Evolutionary conservation across 306 rosid species (phyloP), one percentile per base, ranked within the genome.

Genomic region (Trifolium repens): DNA sequence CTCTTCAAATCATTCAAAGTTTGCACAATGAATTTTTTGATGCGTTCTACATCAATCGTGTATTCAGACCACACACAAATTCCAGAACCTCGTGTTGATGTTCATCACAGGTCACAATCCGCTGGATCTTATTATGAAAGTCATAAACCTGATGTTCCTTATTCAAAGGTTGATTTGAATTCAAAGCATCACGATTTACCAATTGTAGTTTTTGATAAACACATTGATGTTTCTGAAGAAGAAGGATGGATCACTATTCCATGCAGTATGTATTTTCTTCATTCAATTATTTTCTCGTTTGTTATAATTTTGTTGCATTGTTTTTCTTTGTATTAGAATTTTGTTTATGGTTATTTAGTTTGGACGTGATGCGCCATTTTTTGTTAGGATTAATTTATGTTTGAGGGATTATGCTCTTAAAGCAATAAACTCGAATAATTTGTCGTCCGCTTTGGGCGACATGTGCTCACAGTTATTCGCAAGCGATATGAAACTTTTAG

Each of bases 211-310:
- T 22, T 62, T 13, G 88, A 81, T 57, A 89, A 89, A 85, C 99
- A 94, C 71, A 15, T 81, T 8, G 96, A 92, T 64, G 96, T 94
- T 68, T 80, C 87, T 15, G 92, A 82, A 72, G 91, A 89, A 63
- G 96, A 94, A 87, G 99, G 99, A 82, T 92, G 93, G 88, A 88
- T 92, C 42, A 83, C 83, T 42, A 88, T 94, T 78, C 93, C 97
- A 44, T 86, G 81, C 74, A 81, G 99, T 94, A 84, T 70, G 94
- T 64, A 16, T 80, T 76, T 49, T 15, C 57, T 79, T 67, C 50
- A 19, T 24, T 24, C 50, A 32, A 32, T 32, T 11, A 14, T 32
- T 61, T 32, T 61, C 5, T 5, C 22, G 42, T 32, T 61, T 32
- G 67, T 22, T 55, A 10, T 2, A 22, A 54, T 19, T 54, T 54